Conservation (phyloP, 495 filamentous ascomycete genomes). For the Penicillium canescens region DNA sequence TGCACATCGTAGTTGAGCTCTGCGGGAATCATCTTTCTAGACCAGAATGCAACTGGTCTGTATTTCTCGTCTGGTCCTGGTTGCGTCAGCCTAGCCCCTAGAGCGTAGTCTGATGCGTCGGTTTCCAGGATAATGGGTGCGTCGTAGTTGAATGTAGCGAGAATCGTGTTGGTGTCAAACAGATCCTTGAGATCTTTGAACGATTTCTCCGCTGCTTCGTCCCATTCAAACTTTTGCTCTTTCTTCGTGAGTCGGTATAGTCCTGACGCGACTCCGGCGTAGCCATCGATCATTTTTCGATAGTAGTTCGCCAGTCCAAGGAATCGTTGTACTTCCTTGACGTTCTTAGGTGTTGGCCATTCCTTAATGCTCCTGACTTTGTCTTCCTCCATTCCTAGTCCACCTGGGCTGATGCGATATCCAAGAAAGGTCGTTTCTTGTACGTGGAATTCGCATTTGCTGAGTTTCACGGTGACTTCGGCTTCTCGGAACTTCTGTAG, state of each 20-base stretch:
- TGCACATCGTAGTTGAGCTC: constrained; percentile 36
- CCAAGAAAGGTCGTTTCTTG: constrained; percentile 9
- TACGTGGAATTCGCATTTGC: constrained; percentile 16
- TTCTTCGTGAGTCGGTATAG: constrained; percentile 10
- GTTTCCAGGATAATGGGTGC: constrained; percentile 12
- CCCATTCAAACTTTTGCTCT: constrained; percentile 10
- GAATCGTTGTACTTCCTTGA: constrained; percentile 14
- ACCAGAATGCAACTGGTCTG: constrained; percentile 23
- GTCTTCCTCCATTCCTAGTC: constrained; percentile 9
- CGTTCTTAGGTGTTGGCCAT: constrained; percentile 2
- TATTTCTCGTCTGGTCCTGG: background rate
- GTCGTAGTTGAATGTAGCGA: constrained; percentile 9
- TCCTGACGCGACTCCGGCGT: background rate
- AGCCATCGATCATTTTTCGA: constrained; percentile 9
- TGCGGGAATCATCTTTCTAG: constrained; percentile 18
- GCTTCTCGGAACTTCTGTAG: constrained; percentile 6
- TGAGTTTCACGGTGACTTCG: constrained; percentile 9
- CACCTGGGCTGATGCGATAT: constrained; percentile 7
- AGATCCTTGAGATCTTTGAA: constrained; percentile 12
- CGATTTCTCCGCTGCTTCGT: background rate
- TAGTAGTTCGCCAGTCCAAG: constrained; percentile 16
- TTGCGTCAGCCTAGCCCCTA: constrained; percentile 9
- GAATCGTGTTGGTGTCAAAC: background rate
- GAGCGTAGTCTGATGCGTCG: constrained; percentile 6
- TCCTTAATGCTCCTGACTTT: constrained; percentile 12